Conservation (phyloP, 257 asterid species). For the Solanum clarkiae region DNA sequence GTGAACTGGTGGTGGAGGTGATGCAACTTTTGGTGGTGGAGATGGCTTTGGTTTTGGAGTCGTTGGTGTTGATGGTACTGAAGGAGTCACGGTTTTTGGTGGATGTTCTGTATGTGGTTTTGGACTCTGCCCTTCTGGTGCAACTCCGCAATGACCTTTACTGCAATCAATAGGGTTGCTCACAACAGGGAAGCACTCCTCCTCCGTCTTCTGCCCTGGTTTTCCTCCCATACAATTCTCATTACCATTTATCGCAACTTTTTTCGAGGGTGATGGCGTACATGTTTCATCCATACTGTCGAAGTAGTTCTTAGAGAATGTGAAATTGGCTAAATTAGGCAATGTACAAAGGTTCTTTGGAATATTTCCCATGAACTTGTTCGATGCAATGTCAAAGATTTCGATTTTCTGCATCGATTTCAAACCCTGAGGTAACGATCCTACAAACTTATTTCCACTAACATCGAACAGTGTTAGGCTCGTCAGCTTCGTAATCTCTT, state of each 20-base stretch:
- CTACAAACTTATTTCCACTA: slow-evolving; percentile 21
- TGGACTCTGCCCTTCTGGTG: background rate
- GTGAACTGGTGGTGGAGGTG: background rate
- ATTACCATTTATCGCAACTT: slow-evolving; percentile 14
- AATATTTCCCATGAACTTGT: slow-evolving; percentile 29
- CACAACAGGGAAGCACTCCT: slow-evolving; percentile 21
- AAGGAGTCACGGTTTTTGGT: background rate
- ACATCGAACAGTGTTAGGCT: slow-evolving; percentile 31
- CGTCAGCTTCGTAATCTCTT: slow-evolving; percentile 30
- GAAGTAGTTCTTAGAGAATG: slow-evolving; percentile 31
- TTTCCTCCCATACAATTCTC: slow-evolving; percentile 33
- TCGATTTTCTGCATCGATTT: slow-evolving; percentile 32
- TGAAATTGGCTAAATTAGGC: slow-evolving; percentile 34
- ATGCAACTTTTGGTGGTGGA: background rate
- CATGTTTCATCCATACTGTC: slow-evolving; percentile 32
- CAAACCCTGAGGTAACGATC: slow-evolving; percentile 36
- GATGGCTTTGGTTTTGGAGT: background rate
- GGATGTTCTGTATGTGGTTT: background rate
- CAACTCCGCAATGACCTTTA: slow-evolving; percentile 24
- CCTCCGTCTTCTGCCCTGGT: slow-evolving; percentile 27
- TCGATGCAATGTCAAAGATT: slow-evolving; percentile 22
- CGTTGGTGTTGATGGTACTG: background rate
- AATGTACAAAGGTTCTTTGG: slow-evolving; percentile 30
- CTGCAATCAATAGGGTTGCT: slow-evolving; percentile 39
- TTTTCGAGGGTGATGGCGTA: background rate